phyloP scores from a whole-genome alignment of 352 stramenopile species.

The Pythium aristosporum region DNA sequence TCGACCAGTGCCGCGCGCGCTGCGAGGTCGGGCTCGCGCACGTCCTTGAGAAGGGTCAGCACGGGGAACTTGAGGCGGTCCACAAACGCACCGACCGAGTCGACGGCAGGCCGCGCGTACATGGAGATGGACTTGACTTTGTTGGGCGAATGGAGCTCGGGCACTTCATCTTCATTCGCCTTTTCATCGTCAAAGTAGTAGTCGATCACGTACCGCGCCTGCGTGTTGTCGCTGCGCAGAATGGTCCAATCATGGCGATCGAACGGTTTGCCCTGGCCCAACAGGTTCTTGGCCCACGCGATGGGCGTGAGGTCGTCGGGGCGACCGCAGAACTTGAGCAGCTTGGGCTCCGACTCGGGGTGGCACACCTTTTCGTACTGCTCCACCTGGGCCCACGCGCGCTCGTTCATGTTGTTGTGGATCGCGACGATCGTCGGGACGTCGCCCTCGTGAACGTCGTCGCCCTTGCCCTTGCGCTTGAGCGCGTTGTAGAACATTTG shows the following conservation, averaged over 20 bases:
- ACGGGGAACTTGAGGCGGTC: constrained; percentile 84
- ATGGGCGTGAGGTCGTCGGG: constrained; percentile 96
- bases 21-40: constrained; percentile 50
- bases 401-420: constrained; percentile 99
- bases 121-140: constrained; percentile 90
- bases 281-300: constrained; percentile 88
- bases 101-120: constrained; percentile 82
- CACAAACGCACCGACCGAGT: constrained; percentile 65
- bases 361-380: constrained; percentile 96
- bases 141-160: constrained; percentile 76
- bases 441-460: constrained; percentile 94
- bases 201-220: constrained; percentile 98
- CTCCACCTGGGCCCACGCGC: constrained; percentile 96
- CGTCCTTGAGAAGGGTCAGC: constrained; percentile 45
- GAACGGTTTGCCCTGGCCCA: constrained; percentile 91
- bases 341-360: constrained; percentile 77
- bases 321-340: constrained; percentile 96
- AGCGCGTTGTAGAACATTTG: constrained; percentile 99
- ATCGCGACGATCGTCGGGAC: constrained; percentile 97
- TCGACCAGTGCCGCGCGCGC: constrained; percentile 54
- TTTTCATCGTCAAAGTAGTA: constrained; percentile 96
- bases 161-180: constrained; percentile 67
- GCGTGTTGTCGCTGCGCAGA: constrained; percentile 80
- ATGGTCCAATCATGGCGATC: constrained; percentile 99
- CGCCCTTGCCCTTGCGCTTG: constrained; percentile 96